phyloP scores from a whole-genome alignment of 495 filamentous ascomycete genomes.

The Bathelium albidoporum region DNA sequence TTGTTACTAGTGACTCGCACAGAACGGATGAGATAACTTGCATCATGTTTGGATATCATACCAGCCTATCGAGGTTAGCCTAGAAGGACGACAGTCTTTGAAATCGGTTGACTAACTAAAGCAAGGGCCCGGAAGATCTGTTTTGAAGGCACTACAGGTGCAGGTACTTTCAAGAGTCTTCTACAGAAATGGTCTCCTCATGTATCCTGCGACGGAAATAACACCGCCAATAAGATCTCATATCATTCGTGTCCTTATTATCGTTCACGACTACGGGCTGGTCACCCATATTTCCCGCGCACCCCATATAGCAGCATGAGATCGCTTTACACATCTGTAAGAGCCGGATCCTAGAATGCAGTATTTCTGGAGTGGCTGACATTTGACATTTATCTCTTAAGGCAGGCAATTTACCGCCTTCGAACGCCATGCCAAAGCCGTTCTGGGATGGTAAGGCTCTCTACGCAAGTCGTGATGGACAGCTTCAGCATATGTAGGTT shows the following conservation, averaged over 20 bases:
- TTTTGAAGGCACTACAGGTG: no score
- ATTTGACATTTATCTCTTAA: background rate
- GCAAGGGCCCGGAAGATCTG: no score
- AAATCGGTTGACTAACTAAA: no score
- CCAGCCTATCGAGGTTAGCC: background rate
- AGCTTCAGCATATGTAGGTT: conserved; percentile 6
- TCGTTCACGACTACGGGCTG: background rate
- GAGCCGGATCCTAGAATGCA: background rate
- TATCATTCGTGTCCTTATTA: background rate
- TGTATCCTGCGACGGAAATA: no score
- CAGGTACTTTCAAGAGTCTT: no score
- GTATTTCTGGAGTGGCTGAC: background rate
- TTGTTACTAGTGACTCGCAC: no score
- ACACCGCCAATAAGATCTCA: background rate
- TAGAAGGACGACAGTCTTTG: background rate
- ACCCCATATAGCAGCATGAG: background rate
- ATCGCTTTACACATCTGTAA: background rate
- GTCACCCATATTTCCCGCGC: background rate
- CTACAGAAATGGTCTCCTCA: no score
- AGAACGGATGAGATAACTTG: background rate
- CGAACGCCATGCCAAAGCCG: background rate
- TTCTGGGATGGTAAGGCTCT: background rate
- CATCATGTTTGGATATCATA: background rate
- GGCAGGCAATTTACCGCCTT: background rate
- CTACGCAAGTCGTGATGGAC: background rate